Evolutionary conservation across 139 green algal genomes (phyloP), one percentile per base, ranked within the genome.

Genomic region (Auxenochlorella pyrenoidosa): DNA sequence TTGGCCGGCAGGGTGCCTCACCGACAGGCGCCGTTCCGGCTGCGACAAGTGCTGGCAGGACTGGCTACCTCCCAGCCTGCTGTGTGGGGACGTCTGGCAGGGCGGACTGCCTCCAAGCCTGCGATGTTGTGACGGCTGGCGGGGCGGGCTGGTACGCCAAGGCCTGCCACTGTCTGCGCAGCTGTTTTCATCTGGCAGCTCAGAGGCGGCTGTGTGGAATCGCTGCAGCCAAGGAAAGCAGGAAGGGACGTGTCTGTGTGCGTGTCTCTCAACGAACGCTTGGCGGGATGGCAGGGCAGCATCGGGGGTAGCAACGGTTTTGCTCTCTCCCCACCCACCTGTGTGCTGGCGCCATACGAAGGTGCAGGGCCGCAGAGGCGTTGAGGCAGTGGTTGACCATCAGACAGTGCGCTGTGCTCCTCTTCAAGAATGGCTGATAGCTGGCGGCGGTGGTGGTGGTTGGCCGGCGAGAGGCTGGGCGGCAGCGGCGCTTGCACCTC

Each of bases 181-280:
- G 72, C 73, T 79, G 41, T 79, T 79, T 26, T 79, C 73, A 26
- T 59, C 41, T 30, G 41, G 8, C 26, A 79, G 73, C 73, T 79
- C 73, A 1, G 73, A 79, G 28, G 73, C 41, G 8, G 73, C 73
- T 2, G 73, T 59, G 73, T 79, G 44, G 41, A 79, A 79, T 32
- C 66, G n/a, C 66, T 75, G 66, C 66, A 41, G 66, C 22, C 8
- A 36, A 24, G 19, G 32, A 21, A 18, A n/a, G 0, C 2, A 41
- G 32, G 26, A 8, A 22, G 3, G 26, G 66, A 75, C n/a, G n/a
- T n/a, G n/a, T n/a, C n/a, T n/a, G n/a, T n/a, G n/a, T n/a, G n/a
- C n/a, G n/a, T n/a, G n/a, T n/a, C n/a, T n/a, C n/a, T n/a, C n/a
- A n/a, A n/a, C n/a, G n/a, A n/a, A n/a, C n/a, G n/a, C n/a, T n/a